Base-by-base conservation (phyloP, 257 asterid genomes). In the Fraxinus excelsior region DNA sequence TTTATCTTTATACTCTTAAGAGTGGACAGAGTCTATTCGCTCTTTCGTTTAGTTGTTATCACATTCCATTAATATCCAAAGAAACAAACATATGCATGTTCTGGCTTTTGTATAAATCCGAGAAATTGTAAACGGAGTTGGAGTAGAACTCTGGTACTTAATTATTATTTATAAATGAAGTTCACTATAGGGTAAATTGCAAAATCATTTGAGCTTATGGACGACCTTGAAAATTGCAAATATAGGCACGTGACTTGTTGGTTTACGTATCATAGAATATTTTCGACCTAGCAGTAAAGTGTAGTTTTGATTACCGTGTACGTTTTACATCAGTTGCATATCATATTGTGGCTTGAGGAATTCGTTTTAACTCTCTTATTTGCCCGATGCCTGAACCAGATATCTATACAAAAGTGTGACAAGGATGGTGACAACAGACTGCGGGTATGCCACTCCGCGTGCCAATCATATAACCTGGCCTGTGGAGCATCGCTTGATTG, bases 401-500 rank as follows among this genome's bases (percentile, higher is more conserved):
- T 94, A 82, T 95, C 99, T 3, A 95, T 95, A 49, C 98, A 96
- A 80, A 94, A 90, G 85, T 96, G 99, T 25, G 99, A 96, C 74
- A 68, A 78, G 51, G 97, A 96, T 25, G 97, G 97, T 0, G 98
- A 96, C 84, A 91, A 96, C 86, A 84, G 99, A 83, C 81, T 96
- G 65, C 85, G 99, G 8, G 99, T 96, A 68, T 96, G 99, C 87
- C 99, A 86, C 82, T 91, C 98, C 1, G 99, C 99, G 0, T 96
- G 99, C 88, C 92, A 92, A 67, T 88, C 98, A 0, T 96, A 96
- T 69, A 96, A 96, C 90, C 49, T 76, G 49, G 99, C 99, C 0
- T 96, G 99, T 53, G 99, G 99, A 74, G 99, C 99, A 3, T 94
- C 99, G 0, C 96, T 96, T 1, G 99, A 96, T 69, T 96, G 99